These are phyloP conservation scores for Drosera capensis DNA, from an alignment of 148 eudicot species.

Conservation along the genomic window DNA sequence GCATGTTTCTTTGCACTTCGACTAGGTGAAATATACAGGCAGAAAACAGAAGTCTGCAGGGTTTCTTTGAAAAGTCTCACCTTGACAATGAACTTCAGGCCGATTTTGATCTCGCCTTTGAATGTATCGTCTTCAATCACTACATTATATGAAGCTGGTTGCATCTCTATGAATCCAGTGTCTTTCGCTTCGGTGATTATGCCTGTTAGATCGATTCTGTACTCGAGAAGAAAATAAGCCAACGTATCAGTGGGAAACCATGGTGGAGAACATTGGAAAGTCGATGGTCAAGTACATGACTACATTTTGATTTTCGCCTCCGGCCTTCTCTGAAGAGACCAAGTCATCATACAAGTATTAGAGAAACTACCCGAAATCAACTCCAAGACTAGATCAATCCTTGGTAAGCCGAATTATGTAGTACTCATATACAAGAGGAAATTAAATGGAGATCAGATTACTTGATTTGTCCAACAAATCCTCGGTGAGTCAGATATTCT, in stretches of 20 bases:
- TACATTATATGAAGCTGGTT: slow-evolving; percentile 53
- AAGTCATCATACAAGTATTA: too few relatives aligned
- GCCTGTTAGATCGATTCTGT: slow-evolving; percentile 43
- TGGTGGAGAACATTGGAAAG: neutral
- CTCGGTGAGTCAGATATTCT: slow-evolving; percentile 29
- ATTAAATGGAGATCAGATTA: slow-evolving; percentile 13
- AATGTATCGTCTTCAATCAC: slow-evolving; percentile 67
- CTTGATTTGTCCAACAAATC: slow-evolving; percentile 59
- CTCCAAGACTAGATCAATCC: neutral
- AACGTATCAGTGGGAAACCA: neutral
- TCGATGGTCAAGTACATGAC: too few relatives aligned
- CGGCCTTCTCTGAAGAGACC: too few relatives aligned
- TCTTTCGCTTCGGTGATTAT: slow-evolving; percentile 44
- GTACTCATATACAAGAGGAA: neutral
- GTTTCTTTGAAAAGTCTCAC: slow-evolving; percentile 16
- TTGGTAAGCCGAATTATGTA: neutral
- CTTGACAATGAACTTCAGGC: slow-evolving; percentile 30
- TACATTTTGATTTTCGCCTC: too few relatives aligned
- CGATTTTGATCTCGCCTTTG: slow-evolving; percentile 67
- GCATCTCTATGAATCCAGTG: slow-evolving; percentile 30
- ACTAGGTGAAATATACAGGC: neutral
- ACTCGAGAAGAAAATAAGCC: slow-evolving; percentile 4
- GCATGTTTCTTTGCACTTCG: neutral
- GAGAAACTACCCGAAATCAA: neutral
- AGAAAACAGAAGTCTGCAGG: neutral